Conservation (phyloP, 495 filamentous ascomycete species). For the Penicillium goetzii region DNA sequence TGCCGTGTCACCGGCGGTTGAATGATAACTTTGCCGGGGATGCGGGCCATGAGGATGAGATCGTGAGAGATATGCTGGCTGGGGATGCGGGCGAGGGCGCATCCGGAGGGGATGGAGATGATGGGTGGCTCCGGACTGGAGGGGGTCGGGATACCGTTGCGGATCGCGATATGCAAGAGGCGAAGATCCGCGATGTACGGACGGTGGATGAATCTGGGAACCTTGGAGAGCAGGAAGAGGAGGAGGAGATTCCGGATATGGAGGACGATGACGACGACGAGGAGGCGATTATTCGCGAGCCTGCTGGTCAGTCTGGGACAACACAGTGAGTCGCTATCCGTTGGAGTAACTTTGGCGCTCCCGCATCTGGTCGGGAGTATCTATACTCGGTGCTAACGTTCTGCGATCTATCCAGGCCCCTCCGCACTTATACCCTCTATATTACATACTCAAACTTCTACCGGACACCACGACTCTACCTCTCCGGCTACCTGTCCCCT, state of each 20-base stretch:
- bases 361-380: background rate
- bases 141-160: conserved; percentile 57
- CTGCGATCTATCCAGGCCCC: conserved; percentile 57
- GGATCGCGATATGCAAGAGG: conserved; percentile 60
- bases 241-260: conserved; percentile 95
- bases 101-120: conserved; percentile 67
- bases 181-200: conserved; percentile 75
- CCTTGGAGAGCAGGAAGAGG: conserved; percentile 68
- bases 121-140: conserved; percentile 91
- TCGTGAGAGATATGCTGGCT: conserved; percentile 77
- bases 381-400: conserved; percentile 2
- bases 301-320: conserved; percentile 56
- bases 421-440: conserved; percentile 95
- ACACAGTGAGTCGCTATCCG: conserved; percentile 64
- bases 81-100: conserved; percentile 54
- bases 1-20: conserved; percentile 87
- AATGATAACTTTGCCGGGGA: conserved; percentile 92
- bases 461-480: conserved; percentile 92
- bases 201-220: conserved; percentile 86
- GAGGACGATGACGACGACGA: conserved; percentile 97
- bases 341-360: background rate
- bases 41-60: conserved; percentile 78
- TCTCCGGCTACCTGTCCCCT: conserved; percentile 84
- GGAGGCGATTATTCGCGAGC: conserved; percentile 92
- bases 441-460: conserved; percentile 97